These are phyloP conservation scores for Globisporangium acanthophoron DNA, from an alignment of 352 stramenopile species.

Conservation along the genomic window DNA sequence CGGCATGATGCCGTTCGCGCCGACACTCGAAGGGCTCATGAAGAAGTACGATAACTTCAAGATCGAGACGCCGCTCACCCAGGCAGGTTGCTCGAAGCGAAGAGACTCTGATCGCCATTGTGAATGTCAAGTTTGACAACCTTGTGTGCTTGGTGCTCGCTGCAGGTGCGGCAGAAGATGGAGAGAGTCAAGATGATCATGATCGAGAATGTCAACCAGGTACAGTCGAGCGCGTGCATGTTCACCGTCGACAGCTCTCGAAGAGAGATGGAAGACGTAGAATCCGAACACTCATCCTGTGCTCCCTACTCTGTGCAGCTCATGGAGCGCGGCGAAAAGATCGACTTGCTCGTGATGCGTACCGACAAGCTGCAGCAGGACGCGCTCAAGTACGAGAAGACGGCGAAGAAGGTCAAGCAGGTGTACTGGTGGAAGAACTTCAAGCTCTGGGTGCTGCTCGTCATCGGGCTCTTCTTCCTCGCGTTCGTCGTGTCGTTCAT, in stretches of 20 bases:
- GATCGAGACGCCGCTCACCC: constrained; percentile 67
- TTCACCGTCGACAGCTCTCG: not conserved
- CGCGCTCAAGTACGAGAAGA: constrained; percentile 96
- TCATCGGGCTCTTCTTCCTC: constrained; percentile 47
- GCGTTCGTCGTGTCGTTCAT: constrained; percentile 59
- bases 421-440: constrained; percentile 87
- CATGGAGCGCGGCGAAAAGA: constrained; percentile 97
- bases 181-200: constrained; percentile 98
- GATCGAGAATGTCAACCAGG: constrained; percentile 97
- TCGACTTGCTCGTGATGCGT: constrained; percentile 88
- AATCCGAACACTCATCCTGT: not conserved
- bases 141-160: not conserved
- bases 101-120: not conserved
- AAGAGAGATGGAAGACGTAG: no score
- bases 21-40: constrained; percentile 58
- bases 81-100: constrained; percentile 18
- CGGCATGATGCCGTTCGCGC: constrained; percentile 55
- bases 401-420: constrained; percentile 89
- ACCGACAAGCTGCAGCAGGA: constrained; percentile 94
- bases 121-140: not conserved
- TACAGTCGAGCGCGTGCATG: constrained; percentile 7
- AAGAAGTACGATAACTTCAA: constrained; percentile 86
- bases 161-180: constrained; percentile 92
- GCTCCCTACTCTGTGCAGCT: constrained; percentile 48
- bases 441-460: constrained; percentile 68